Evolutionary conservation across 805 yeast species (phyloP), one percentile per base, ranked within the genome.

Genomic region (Sugiyamaella marilandica): DNA sequence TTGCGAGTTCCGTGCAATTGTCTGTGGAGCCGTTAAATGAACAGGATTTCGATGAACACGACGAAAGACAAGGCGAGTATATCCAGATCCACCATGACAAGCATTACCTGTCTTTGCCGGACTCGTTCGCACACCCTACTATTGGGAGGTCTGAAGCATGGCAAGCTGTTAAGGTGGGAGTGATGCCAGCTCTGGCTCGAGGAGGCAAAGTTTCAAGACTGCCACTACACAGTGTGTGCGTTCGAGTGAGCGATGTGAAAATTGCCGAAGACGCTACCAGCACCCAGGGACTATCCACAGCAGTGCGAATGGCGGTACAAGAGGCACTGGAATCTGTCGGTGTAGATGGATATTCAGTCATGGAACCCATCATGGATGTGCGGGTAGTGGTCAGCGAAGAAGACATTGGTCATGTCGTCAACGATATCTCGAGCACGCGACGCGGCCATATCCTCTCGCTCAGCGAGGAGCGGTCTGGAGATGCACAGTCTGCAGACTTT

Each of bases 341-440:
- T 18, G 46, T 55, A 13, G 47, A 55, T 2, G 52, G 55, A 14
- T 81, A 79, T 63, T 76, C 83, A 1, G 67, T 91, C 1, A 72
- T 92, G 67, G 98, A 94, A 68, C 99, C 99, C 0, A 75, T 86
- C 29, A 92, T 94, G 97, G 74, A 78, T 34, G 83, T 90, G 3
- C 74, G 74, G 7, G 82, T 94, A 1, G 78, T 75, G 49, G 84
- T 84, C 1, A 76, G 77, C 50, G 85, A 89, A 31, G 84, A 79
- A 52, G 87, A 85, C 53, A 69, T 92, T 59, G 98, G 98, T 18
- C 76, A 75, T 34, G 94, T 94, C 1, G 78, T 88, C 37, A 95
- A 88, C 60, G 99, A 94, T 65, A 70, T 94, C 49, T 83, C 88
- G 41, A 82, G 87, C 31, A 77, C 84, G 11, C 77, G 98, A 55